Evolutionary conservation across 495 filamentous ascomycete species (phyloP), one percentile per base, ranked within the genome.

Genomic region (Penicillium tannophilum): DNA sequence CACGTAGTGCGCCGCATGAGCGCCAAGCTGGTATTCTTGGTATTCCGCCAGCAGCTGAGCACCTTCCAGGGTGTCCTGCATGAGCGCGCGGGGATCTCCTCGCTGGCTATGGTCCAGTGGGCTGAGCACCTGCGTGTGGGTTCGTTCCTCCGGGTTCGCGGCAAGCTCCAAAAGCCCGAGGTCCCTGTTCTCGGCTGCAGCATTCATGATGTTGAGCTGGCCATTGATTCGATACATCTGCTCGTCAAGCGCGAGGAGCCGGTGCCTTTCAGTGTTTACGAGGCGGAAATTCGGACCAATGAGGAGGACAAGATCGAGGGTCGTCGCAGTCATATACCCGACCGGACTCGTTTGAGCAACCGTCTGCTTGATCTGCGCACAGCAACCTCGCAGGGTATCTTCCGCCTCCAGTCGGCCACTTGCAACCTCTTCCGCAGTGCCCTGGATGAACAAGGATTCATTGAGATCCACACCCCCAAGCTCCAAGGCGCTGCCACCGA

Each of bases 401-500:
- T 98, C 63, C 90, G 92, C 36, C 80, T 90, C 42, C 78, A 81
- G 44, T 83, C 80, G n/a, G 89, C 83, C 5, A 86, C 95, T 56
- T 85, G 90, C 65, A 85, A 87, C 56, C 79, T 92, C 3, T 98
- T 96, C 79, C 84, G 88, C 55, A 73, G 79, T 31, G 90, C 91
- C 57, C 81, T 98, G 1, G 80, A 88, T 58, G 76, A 80, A 12
- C 82, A 81, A 42, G 83, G 86, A 5, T 97, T 97, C 74, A 88
- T 90, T 47, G 90, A 96, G 65, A 93, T 95, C 62, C 91, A 97
- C 62, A 89, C 90, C 0, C 92, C 92, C 19, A 93, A 91, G 61
- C 76, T 97, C 42, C 94, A 96, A 70, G 92, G 88, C 12, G 85
- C 90, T 23, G 91, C 92, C 7, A 93, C 90, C 0, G 93, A 98